Evolutionary conservation across 495 filamentous ascomycete genomes (phyloP).

Genomic region (Penicillium paradoxum): DNA sequence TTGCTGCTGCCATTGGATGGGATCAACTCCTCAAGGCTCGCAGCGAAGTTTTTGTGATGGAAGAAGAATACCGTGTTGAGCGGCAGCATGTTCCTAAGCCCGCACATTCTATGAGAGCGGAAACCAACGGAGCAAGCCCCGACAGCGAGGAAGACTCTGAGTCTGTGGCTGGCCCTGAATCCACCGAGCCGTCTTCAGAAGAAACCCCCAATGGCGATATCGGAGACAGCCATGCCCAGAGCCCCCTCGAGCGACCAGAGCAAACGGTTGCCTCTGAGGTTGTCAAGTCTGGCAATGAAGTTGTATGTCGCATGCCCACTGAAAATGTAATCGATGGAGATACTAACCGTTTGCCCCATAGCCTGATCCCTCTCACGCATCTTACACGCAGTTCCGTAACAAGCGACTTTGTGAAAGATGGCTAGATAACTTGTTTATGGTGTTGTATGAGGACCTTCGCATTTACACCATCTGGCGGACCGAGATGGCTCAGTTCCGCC

Average conservation of each 20-base stretch:
- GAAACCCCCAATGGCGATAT: constrained; percentile 30
- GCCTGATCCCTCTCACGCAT: constrained; percentile 43
- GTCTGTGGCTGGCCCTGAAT: constrained; percentile 34
- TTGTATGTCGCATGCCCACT: constrained; percentile 49
- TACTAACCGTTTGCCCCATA: constrained; percentile 19
- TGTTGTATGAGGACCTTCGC: constrained; percentile 93
- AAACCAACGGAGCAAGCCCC: constrained; percentile 38
- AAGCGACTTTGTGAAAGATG: constrained; percentile 96
- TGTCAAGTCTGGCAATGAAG: constrained; percentile 73
- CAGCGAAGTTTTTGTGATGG: constrained; percentile 98
- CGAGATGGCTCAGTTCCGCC: constrained; percentile 87
- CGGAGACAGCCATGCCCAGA: constrained; percentile 35
- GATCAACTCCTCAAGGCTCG: constrained; percentile 88
- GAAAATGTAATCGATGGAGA: not conserved
- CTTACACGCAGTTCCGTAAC: constrained; percentile 75
- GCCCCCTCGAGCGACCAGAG: constrained; percentile 70
- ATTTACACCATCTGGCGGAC: constrained; percentile 99
- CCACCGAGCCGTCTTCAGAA: constrained; percentile 16
- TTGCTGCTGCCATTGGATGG: constrained; percentile 95
- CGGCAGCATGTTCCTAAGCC: constrained; percentile 62
- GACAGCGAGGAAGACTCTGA: constrained; percentile 32
- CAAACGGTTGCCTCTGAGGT: constrained; percentile 78
- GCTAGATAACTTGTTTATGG: constrained; percentile 99
- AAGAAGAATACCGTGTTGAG: constrained; percentile 93
- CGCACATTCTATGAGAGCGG: constrained; percentile 43